phyloP scores from a whole-genome alignment of 148 eudicot species.

The Polygonum aviculare region DNA sequence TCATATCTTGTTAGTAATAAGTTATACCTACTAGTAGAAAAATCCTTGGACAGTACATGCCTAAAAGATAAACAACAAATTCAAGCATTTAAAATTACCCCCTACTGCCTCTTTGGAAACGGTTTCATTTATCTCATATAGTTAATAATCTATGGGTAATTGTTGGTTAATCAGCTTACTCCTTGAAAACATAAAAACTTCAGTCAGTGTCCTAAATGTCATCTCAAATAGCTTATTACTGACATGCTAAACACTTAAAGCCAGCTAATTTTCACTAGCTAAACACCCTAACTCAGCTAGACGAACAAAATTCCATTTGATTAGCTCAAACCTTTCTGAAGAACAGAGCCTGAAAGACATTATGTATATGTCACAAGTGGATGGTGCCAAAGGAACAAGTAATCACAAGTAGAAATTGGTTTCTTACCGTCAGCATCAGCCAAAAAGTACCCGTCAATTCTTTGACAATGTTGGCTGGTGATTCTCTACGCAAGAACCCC shows the following conservation, averaged over 20 bases:
- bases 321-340: neutral
- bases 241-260: too few relatives aligned
- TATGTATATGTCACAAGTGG: neutral
- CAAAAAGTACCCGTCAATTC: slow-evolving; percentile 52
- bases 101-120: neutral
- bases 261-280: neutral
- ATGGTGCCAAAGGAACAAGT: neutral
- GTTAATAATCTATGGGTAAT: neutral
- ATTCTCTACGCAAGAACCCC: slow-evolving; percentile 50
- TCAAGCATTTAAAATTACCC: neutral
- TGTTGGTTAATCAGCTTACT: neutral
- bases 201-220: neutral
- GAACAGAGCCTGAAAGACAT: neutral
- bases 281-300: neutral
- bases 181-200: neutral
- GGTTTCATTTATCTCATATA: neutral
- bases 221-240: neutral
- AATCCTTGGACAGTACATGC: neutral
- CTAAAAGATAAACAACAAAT: slow-evolving; percentile 1
- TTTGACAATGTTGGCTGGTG: slow-evolving; percentile 36
- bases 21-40: neutral
- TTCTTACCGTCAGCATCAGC: slow-evolving; percentile 72
- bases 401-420: neutral
- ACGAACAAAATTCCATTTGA: neutral
- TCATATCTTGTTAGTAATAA: neutral